Base-by-base conservation (phyloP, 2,329 filamentous ascomycete species). In the Penicillium oxalicum region DNA sequence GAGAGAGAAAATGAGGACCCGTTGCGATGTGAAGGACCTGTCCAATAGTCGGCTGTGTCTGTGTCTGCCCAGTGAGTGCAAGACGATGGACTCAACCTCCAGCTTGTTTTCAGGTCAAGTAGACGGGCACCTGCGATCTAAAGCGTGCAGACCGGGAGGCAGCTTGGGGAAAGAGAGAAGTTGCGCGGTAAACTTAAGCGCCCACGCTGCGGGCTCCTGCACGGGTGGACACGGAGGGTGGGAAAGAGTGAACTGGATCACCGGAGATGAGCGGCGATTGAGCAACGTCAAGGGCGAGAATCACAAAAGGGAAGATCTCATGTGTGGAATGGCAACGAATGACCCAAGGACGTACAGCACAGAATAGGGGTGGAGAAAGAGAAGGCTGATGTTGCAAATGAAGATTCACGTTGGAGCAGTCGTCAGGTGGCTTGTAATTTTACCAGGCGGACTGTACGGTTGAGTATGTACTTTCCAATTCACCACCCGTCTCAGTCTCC, bases 361-460 rank as follows among this genome's bases (percentile, higher is more conserved):
- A 32, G 40, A 33, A 40, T 27, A 49, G 43, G 43, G 47, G 47
- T 44, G 46, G 40, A 27, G n/a, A 35, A 44, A 24, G 45, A 46
- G 42, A 48, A 45, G 48, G 40, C 40, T 41, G 37, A 54, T 50
- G 52, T 42, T 50, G 56, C 47, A 54, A 51, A 47, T 52, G 53
- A 43, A 32, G 51, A 57, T 53, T 57, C 51, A 52, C 43, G 53
- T 52, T 44, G 39, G 18, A 51, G 48, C 32, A 39, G 47, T 54
- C 54, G 55, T 58, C 50, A 58, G 54, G 57, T 59, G 57, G 54
- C 53, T 58, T 51, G 56, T 59, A 58, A 56, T 53, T 51, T 54
- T 59, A 60, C 57, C 43, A 36, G 47, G 35, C 34, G 35, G 43
- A 12, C 35, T 2, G 43, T 45, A 45, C 25, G 26, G 32, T 9